Evolutionary conservation across 2,329 filamentous ascomycete genomes (phyloP), one percentile per base, ranked within the genome.

Genomic region (Penicillium decumbens): DNA sequence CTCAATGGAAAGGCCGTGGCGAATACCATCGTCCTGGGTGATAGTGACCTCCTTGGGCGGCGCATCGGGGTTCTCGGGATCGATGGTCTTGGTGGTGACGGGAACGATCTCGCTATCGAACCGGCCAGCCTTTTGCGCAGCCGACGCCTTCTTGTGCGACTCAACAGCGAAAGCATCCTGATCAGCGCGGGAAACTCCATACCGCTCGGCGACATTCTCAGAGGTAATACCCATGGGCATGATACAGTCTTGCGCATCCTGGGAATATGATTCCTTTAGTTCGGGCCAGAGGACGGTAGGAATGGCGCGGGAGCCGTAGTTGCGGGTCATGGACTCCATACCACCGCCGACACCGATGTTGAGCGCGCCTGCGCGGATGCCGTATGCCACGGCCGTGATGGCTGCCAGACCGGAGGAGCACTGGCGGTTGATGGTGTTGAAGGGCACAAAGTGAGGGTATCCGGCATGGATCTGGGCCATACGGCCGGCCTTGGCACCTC

Each of bases 271-370:
- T 1, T 85, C 79, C 60, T 76, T 81, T 53, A 95, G 73, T 44
- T 80, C 83, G 0, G 86, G 83, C 89, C 89, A 95, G 9, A 89
- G 72, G 55, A 89, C 81, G 0, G 83, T 84, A 0, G 91, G 91
- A 38, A 96, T 93, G n/a, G 91, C 91, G 49, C 83, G 77, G 24
- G 77, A 82, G 44, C 85, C 90, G 71, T 96, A 96, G 73, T 95
- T 95, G 57, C 86, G 76, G 56, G 89, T 95, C 91, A 96, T 96
- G 73, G 87, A 92, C 79, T 96, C 91, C 88, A 95, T 95, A 27
- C 91, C 91, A 1, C 88, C 91, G 8, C 84, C 91, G 54, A 96
- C 82, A 51, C 89, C 91, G 0, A 79, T 77, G 54, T 84, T 80
- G 44, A 92, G 86, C 59, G 81, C 80, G 1, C 87, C 89, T 0